Evolutionary conservation across 306 rosid genomes (phyloP).

Genomic region (Acacia confusa): DNA sequence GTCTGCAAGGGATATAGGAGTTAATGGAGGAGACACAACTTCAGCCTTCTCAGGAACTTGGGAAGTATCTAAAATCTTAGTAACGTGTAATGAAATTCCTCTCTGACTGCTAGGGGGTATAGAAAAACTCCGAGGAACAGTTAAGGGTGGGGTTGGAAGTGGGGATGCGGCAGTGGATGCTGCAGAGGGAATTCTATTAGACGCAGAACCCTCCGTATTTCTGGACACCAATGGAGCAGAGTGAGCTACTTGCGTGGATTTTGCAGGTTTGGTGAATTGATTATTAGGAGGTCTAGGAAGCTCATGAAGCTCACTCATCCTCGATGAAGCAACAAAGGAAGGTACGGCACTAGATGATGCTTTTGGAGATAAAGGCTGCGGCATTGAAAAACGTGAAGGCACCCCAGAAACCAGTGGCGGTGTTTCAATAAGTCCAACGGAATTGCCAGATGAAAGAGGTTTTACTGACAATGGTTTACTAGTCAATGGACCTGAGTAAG

Average conservation of each 20-base stretch:
- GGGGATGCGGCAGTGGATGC: constrained; percentile 72
- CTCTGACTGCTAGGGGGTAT: constrained; percentile 85
- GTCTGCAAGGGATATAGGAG: constrained; percentile 59
- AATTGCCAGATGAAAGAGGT: constrained; percentile 43
- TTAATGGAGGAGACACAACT: constrained; percentile 68
- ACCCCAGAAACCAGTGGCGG: constrained; percentile 49
- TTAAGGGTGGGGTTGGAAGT: constrained; percentile 79
- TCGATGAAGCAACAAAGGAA: constrained; percentile 71
- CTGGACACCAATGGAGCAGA: constrained; percentile 72
- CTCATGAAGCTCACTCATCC: constrained; percentile 89
- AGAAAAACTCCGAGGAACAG: constrained; percentile 78
- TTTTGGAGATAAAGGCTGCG: constrained; percentile 78
- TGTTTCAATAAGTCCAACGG: constrained; percentile 41
- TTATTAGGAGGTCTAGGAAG: constrained; percentile 91
- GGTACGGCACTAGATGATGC: constrained; percentile 74
- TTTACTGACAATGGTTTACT: constrained; percentile 58
- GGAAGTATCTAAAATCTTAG: constrained; percentile 64
- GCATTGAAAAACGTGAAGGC: constrained; percentile 54
- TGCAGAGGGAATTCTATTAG: constrained; percentile 50
- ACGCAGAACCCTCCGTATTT: constrained; percentile 51
- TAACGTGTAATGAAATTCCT: constrained; percentile 57
- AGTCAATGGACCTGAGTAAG: constrained; percentile 76
- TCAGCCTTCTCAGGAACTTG: constrained; percentile 55
- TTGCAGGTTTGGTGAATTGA: constrained; percentile 46
- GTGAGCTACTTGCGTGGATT: constrained; percentile 57